phyloP scores from a whole-genome alignment of 2,329 filamentous ascomycete genomes.

The Neonectria coccinea region DNA sequence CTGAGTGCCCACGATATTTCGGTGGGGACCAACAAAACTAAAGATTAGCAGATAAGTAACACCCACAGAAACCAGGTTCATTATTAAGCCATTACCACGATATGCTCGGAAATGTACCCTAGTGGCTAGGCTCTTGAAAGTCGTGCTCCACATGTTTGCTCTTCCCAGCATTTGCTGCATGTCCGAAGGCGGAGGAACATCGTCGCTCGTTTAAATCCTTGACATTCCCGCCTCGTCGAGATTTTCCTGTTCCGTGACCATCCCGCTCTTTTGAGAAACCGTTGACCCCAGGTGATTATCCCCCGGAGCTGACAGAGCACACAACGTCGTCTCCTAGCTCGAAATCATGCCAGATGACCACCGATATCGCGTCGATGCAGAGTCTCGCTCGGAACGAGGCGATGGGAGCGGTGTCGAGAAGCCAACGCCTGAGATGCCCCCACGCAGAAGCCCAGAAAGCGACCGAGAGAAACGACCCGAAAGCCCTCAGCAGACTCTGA shows the following conservation, averaged over 20 bases:
- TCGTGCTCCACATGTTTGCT: conserved; percentile 19
- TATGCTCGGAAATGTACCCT: conserved; percentile 24
- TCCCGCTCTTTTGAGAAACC: conserved; percentile 8
- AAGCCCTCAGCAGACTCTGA: conserved; percentile 2
- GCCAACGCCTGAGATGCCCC: background rate
- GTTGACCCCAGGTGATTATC: background rate
- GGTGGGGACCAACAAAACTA: background rate
- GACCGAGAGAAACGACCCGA: conserved; percentile 2
- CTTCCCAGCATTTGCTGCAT: background rate
- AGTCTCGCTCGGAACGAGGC: background rate
- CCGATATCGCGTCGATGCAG: background rate
- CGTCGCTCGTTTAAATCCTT: conserved; percentile 26
- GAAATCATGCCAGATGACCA: background rate
- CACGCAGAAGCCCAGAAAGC: conserved; percentile 6
- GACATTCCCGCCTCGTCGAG: conserved; percentile 20
- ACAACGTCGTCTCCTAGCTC: background rate
- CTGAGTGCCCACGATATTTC: background rate
- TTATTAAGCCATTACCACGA: conserved; percentile 26
- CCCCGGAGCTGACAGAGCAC: background rate
- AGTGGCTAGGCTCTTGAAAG: conserved; percentile 17
- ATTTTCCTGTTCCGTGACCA: background rate
- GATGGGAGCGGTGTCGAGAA: conserved; percentile 11
- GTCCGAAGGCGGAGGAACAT: conserved; percentile 24
- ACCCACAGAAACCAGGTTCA: conserved; percentile 3
- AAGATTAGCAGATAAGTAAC: conserved; percentile 6